Evolutionary conservation across 768 basidiomycete species (phyloP), one percentile per base, ranked within the genome.

Genomic region (Lactarius vividus): DNA sequence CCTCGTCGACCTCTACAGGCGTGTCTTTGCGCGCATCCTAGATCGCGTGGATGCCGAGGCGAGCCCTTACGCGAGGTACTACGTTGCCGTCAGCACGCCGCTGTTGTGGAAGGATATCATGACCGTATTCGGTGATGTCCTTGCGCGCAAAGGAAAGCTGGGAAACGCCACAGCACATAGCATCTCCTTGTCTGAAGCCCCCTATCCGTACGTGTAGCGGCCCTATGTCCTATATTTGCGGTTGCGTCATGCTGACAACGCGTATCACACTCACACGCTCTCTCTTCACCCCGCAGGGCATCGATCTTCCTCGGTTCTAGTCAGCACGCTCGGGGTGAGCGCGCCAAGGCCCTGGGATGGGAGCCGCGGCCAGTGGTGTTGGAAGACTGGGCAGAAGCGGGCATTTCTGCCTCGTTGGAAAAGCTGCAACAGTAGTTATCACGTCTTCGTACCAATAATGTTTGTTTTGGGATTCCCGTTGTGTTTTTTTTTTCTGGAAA

Each of bases 11-110:
- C 57, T 65, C 35, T 67, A 44, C n/a, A 16, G 39, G 26, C 53
- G 59, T n/a, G 37, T 67, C 57, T 65, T 67, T 59, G 58, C 16
- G n/a, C 63, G 23, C 20, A 35, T 59, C 9, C 13, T 59, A 31
- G 60, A 53, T 13, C n/a, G 35, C 2, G 46, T 2, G 11, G 58
- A 56, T 16, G 42, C 58, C 26, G 42, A 65, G 23, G 59, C 49
- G 33, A 68, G 66, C 59, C 63, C 67, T 28, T 64, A 68, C 44
- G 59, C 64, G 29, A 59, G 64, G 42, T 68, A 68, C 37, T 68
- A 60, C 59, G 23, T 68, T 31, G 64, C 26, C 4, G 37, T 23
- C 10, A 61, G 55, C 44, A 57, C 52, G 6, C 57, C 66, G 2
- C 8, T 23, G 8, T 1, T 26, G 10, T 68, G 66, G 66, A 68